These are phyloP conservation scores for Hypoxylon sp. DNA, from an alignment of 2,329 filamentous ascomycete genomes.

Conservation along the genomic window DNA sequence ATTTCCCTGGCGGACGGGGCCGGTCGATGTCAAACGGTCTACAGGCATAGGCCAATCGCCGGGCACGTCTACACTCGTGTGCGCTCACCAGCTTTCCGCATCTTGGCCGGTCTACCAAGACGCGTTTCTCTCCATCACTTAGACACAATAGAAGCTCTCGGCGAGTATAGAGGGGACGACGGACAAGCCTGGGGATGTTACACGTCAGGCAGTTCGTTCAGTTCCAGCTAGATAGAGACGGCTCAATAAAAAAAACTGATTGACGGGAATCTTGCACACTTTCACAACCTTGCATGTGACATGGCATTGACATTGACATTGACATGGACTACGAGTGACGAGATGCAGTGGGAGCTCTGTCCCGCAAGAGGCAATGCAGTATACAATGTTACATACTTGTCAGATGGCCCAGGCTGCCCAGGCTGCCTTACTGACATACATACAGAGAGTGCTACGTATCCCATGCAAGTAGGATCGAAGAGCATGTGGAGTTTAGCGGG, in stretches of 20 bases:
- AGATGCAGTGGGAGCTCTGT: no score
- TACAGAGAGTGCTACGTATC: no score
- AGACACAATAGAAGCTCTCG: slow-evolving; percentile 31
- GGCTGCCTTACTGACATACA: no score
- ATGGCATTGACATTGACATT: no score
- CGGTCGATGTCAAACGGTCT: slow-evolving; percentile 20
- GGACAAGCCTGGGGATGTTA: slow-evolving; percentile 28
- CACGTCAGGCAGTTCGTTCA: slow-evolving; percentile 22
- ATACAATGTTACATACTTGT: no score
- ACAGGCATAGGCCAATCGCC: slow-evolving; percentile 26
- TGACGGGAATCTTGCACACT: slow-evolving; percentile 3
- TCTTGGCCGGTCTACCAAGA: slow-evolving; percentile 34
- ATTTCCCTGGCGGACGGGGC: slow-evolving; percentile 17
- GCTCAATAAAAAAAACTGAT: slow-evolving; percentile 21
- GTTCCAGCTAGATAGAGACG: slow-evolving; percentile 13
- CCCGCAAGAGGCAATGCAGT: no score
- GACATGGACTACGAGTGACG: neutral
- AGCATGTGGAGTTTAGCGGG: no score
- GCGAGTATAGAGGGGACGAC: slow-evolving; percentile 29
- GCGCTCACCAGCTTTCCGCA: slow-evolving; percentile 5
- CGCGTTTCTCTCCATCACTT: slow-evolving; percentile 11
- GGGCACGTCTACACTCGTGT: slow-evolving; percentile 4
- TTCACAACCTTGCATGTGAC: neutral
- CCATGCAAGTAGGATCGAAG: no score
- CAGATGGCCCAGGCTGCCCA: no score